phyloP scores from a whole-genome alignment of 2,329 filamentous ascomycete species.

The Alternaria infectoria region DNA sequence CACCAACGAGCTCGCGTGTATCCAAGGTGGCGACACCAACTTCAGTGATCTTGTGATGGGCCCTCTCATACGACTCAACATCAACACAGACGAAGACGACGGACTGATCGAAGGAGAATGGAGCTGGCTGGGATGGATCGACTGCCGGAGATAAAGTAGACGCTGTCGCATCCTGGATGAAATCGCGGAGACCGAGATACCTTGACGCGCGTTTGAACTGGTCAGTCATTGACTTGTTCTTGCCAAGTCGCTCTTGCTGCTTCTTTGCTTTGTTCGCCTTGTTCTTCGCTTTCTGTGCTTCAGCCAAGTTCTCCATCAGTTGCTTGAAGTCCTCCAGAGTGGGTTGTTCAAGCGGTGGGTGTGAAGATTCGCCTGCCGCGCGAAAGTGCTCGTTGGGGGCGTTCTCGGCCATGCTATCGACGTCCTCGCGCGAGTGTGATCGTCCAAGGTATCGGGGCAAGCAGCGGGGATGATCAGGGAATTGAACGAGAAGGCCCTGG shows the following conservation, averaged over 20 bases:
- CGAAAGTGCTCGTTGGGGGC: conserved; percentile 22
- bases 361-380: conserved; percentile 23
- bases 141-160: conserved; percentile 15
- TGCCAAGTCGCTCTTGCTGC: conserved; percentile 56
- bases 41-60: conserved; percentile 75
- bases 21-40: conserved; percentile 85
- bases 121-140: conserved; percentile 23
- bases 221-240: conserved; percentile 60
- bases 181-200: conserved; percentile 71
- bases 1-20: conserved; percentile 62
- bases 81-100: conserved; percentile 79
- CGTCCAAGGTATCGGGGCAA: conserved; percentile 72
- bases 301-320: conserved; percentile 61
- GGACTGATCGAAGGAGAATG: conserved; percentile 53
- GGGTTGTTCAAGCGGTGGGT: conserved; percentile 41
- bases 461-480: conserved; percentile 65
- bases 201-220: conserved; percentile 70
- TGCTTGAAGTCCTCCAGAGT: conserved; percentile 58
- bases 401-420: conserved; percentile 45
- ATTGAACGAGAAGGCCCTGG: conserved; percentile 65
- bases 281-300: conserved; percentile 58
- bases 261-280: conserved; percentile 58
- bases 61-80: conserved; percentile 78
- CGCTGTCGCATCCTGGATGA: background rate
- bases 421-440: conserved; percentile 56